phyloP scores from a whole-genome alignment of 768 basidiomycete species.

The Rhodotorula graminis region DNA sequence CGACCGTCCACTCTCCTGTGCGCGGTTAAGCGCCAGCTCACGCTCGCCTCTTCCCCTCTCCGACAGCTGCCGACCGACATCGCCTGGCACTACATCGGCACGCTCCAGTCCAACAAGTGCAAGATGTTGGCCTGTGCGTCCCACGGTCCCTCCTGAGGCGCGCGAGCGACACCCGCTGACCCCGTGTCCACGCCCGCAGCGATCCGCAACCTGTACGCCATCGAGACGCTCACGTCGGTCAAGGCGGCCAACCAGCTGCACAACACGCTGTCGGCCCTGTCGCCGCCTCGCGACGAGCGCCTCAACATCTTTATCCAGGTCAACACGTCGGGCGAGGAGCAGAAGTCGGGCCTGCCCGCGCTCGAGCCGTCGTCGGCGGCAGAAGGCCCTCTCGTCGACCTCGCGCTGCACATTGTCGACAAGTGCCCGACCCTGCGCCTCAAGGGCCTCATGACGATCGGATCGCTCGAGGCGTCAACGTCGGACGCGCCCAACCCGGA shows the following conservation, averaged over 20 bases:
- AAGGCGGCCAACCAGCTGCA: constrained; percentile 77
- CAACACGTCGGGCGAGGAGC: constrained; percentile 89
- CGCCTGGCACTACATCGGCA: constrained; percentile 95
- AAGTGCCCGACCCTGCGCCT: constrained; percentile 71
- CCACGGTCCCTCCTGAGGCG: constrained; percentile 10
- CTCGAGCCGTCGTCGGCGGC: constrained; percentile 49
- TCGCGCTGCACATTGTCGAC: constrained; percentile 66
- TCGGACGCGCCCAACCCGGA: constrained; percentile 59
- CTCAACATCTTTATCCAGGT: constrained; percentile 84
- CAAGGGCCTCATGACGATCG: constrained; percentile 94
- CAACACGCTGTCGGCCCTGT: constrained; percentile 63
- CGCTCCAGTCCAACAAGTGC: constrained; percentile 86
- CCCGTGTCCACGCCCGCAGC: constrained; percentile 51
- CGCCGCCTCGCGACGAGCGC: constrained; percentile 73
- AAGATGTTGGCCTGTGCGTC: constrained; percentile 73
- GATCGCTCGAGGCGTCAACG: constrained; percentile 66
- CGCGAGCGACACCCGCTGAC: not conserved
- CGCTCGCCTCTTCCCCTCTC: not conserved
- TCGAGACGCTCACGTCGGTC: constrained; percentile 77
- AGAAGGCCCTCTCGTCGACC: constrained; percentile 55
- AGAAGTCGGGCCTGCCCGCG: constrained; percentile 77
- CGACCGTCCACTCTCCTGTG: not conserved
- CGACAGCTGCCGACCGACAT: constrained; percentile 76
- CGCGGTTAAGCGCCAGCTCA: no score
- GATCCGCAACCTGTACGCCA: constrained; percentile 75